These are phyloP conservation scores for Vanderwaltozyma tropicalis DNA, from an alignment of 805 yeast genomes.

Conservation along the genomic window DNA sequence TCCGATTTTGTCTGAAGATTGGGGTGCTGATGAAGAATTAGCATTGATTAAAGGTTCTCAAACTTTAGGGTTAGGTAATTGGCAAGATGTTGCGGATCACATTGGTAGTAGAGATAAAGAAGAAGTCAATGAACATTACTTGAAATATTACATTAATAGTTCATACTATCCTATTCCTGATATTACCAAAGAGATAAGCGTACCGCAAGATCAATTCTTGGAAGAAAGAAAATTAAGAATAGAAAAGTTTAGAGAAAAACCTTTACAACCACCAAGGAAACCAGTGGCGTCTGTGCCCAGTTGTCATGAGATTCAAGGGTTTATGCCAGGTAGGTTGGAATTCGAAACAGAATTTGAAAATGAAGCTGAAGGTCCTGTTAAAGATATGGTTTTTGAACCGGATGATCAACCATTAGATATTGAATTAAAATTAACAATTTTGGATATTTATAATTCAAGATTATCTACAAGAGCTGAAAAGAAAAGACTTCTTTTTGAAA, in stretches of 20 bases:
- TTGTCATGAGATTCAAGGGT: slow-evolving; percentile 95
- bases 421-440: slow-evolving; percentile 74
- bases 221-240: slow-evolving; percentile 57
- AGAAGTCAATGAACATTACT: slow-evolving; percentile 82
- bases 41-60: slow-evolving; percentile 85
- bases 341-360: slow-evolving; percentile 95
- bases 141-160: slow-evolving; percentile 56
- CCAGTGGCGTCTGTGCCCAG: slow-evolving; percentile 89
- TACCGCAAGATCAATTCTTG: slow-evolving; percentile 61
- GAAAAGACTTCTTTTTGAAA: slow-evolving; percentile 69
- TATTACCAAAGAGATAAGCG: slow-evolving; percentile 57
- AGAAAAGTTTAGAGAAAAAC: slow-evolving; percentile 60
- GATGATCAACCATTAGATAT: slow-evolving; percentile 85
- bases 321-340: slow-evolving; percentile 97
- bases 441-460: slow-evolving; percentile 83
- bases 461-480: slow-evolving; percentile 88
- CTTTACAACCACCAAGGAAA: slow-evolving; percentile 78
- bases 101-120: slow-evolving; percentile 87
- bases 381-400: slow-evolving; percentile 91
- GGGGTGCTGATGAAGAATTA: slow-evolving; percentile 99
- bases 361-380: slow-evolving; percentile 88
- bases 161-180: slow-evolving; percentile 82
- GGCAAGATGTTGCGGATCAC: slow-evolving; percentile 97
- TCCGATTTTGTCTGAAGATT: slow-evolving; percentile 78
- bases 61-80: slow-evolving; percentile 83